Conservation (phyloP, 768 basidiomycete species). For the Tremella mesenterica region DNA sequence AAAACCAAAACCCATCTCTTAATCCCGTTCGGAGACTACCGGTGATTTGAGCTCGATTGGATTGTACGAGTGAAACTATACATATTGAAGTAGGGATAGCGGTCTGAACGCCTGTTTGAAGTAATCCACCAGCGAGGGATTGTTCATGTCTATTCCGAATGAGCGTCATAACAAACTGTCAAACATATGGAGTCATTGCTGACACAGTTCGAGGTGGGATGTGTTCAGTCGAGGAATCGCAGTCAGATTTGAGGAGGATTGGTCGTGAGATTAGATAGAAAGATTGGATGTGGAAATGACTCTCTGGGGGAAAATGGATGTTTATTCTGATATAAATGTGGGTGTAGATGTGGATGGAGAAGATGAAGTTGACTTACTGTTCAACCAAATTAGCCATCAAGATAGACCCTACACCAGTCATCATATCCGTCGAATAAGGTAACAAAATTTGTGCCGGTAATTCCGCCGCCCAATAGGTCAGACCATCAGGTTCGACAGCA, state of each 20-base stretch:
- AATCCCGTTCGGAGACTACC: slow-evolving; percentile 14
- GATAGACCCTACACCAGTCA: slow-evolving; percentile 10
- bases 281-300: too few species aligned
- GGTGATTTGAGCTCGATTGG: slow-evolving; percentile 1
- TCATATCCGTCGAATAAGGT: not conserved
- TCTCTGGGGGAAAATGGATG: too few species aligned
- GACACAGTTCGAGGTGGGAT: too few species aligned
- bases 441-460: not conserved
- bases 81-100: slow-evolving; percentile 10
- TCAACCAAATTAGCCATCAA: slow-evolving; percentile 23
- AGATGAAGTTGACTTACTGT: slow-evolving; percentile 12
- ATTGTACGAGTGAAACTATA: slow-evolving; percentile 12
- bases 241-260: too few species aligned
- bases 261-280: too few species aligned
- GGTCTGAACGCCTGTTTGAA: slow-evolving; percentile 16
- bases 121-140: slow-evolving; percentile 20
- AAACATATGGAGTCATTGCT: too few species aligned
- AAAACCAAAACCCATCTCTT: slow-evolving; percentile 12
- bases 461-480: not conserved
- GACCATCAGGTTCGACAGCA: not conserved
- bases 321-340: not conserved
- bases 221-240: too few species aligned
- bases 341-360: too few species aligned
- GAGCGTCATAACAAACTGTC: too few species aligned
- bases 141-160: slow-evolving; percentile 17